Conservation (phyloP, 2,329 filamentous ascomycete species). For the Pseudocercospora fuligena region DNA sequence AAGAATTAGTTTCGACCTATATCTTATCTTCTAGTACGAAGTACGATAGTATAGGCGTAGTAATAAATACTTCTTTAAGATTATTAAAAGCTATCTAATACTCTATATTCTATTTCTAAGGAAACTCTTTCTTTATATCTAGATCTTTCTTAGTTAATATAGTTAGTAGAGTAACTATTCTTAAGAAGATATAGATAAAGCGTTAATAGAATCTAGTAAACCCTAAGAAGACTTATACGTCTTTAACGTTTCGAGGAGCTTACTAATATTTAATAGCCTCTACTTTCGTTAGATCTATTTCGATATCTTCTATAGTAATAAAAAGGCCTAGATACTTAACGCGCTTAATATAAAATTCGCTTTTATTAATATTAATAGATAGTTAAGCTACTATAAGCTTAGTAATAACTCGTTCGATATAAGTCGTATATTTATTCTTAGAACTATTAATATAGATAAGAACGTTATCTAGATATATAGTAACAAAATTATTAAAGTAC, state of each 20-base stretch:
- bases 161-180: neutral
- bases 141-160: neutral
- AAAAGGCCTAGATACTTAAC: neutral
- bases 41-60: neutral
- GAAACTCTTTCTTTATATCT: neutral
- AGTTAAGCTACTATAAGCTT: neutral
- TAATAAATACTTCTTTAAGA: neutral
- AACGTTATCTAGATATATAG: neutral
- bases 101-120: neutral
- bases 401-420: neutral
- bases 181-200: neutral
- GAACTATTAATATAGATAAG: neutral
- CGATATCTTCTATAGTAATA: neutral
- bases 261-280: neutral
- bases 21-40: neutral
- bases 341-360: neutral
- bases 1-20: neutral
- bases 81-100: neutral
- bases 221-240: neutral
- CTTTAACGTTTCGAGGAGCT: neutral
- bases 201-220: neutral
- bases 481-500: neutral
- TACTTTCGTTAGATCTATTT: neutral
- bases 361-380: neutral
- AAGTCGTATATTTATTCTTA: neutral